Conservation (phyloP, 495 filamentous ascomycete species). For the Massariosphaeria phaeospora region DNA sequence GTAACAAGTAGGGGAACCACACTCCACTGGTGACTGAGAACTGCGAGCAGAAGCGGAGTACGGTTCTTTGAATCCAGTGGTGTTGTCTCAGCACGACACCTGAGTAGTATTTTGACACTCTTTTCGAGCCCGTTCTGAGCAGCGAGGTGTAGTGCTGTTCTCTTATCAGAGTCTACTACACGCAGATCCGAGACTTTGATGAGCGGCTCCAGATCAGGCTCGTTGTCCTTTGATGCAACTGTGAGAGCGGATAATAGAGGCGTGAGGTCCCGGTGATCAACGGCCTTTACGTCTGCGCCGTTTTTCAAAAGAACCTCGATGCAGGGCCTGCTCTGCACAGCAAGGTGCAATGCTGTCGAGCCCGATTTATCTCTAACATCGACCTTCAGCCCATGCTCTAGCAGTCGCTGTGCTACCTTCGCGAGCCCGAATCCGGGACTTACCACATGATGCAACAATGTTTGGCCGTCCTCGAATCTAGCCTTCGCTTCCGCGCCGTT, state of each 20-base stretch:
- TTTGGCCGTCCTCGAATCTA: constrained; percentile 12
- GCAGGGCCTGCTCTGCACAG: constrained; percentile 12
- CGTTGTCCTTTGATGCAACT: neutral
- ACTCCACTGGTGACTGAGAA: constrained; percentile 12
- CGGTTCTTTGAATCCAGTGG: constrained; percentile 5
- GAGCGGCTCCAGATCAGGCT: constrained; percentile 20
- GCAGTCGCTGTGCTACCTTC: constrained; percentile 11
- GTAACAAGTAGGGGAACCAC: constrained; percentile 22
- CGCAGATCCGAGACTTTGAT: constrained; percentile 14
- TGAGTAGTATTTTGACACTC: constrained; percentile 11
- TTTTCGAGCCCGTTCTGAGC: constrained; percentile 14
- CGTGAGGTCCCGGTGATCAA: constrained; percentile 11
- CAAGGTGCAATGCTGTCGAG: constrained; percentile 10
- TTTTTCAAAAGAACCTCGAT: constrained; percentile 24
- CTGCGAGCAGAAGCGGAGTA: constrained; percentile 23
- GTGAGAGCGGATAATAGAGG: constrained; percentile 9
- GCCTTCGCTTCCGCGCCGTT: constrained; percentile 5
- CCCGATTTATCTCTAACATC: constrained; percentile 15
- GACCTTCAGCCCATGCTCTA: constrained; percentile 16
- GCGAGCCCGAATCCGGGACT: constrained; percentile 9
- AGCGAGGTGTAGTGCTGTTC: constrained; percentile 15
- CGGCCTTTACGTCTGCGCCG: constrained; percentile 7
- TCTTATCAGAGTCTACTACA: neutral
- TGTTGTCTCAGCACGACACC: constrained; percentile 13
- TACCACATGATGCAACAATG: constrained; percentile 20